A percentile compares a stretch with the other conserved stretches of the same genome.
Conservation (phyloP, 495 filamentous ascomycete species). For the Rhypophila decipiens region DNA sequence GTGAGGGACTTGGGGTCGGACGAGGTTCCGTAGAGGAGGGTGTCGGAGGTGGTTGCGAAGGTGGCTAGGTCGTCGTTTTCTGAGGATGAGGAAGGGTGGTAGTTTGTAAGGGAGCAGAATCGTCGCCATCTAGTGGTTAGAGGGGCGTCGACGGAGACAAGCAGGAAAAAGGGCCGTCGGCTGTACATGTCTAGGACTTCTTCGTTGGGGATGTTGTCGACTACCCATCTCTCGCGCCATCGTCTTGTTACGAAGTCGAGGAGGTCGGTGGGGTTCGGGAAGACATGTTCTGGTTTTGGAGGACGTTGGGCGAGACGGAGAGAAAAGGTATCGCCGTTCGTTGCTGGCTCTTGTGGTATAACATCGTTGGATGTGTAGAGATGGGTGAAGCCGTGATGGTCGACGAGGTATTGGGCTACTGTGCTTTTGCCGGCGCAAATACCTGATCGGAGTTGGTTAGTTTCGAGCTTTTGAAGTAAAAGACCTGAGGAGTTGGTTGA, state of each 20-base stretch:
- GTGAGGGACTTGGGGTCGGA: too few species aligned
- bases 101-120: conserved; percentile 23
- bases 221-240: conserved; percentile 80
- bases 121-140: conserved; percentile 75
- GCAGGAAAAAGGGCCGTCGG: conserved; percentile 83
- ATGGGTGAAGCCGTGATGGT: conserved; percentile 66
- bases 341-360: not conserved
- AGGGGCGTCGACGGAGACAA: conserved; percentile 88
- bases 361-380: conserved; percentile 32
- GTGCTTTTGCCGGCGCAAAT: conserved; percentile 88
- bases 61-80: conserved; percentile 70
- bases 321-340: conserved; percentile 2
- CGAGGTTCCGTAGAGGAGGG: conserved; percentile 62
- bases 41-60: conserved; percentile 72
- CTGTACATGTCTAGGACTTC: conserved; percentile 61
- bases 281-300: conserved; percentile 29
- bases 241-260: conserved; percentile 77
- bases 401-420: conserved; percentile 73
- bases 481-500: too few species aligned
- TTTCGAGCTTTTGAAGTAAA: too few species aligned
- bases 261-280: conserved; percentile 54
- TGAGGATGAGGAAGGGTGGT: conserved; percentile 50
- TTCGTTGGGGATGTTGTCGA: conserved; percentile 68
- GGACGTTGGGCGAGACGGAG: not conserved
- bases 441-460: too few species aligned